Evolutionary conservation across 2,329 filamentous ascomycete species (phyloP).

Genomic region (Decorospora gaudefroyi): DNA sequence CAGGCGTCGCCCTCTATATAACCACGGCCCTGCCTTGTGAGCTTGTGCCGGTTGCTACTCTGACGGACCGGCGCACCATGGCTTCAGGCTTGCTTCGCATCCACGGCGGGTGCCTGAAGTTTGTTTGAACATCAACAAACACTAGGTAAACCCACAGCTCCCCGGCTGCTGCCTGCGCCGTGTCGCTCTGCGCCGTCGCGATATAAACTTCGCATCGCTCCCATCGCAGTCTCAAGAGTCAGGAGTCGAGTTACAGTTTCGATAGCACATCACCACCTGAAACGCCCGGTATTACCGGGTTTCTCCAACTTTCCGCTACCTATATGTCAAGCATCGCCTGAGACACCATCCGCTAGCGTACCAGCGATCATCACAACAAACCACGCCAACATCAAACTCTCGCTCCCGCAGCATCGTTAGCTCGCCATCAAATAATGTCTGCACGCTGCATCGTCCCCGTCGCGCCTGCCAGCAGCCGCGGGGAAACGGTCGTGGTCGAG

Average conservation of each 20-base stretch:
- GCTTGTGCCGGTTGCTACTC: neutral
- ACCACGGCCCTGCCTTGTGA: neutral
- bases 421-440: slow-evolving; percentile 9
- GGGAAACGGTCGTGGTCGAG: slow-evolving; percentile 64
- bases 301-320: slow-evolving; percentile 10
- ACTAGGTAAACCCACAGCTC: slow-evolving; percentile 6
- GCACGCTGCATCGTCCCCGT: slow-evolving; percentile 60
- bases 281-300: slow-evolving; percentile 21
- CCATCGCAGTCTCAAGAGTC: slow-evolving; percentile 6
- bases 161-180: slow-evolving; percentile 7
- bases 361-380: neutral
- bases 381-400: slow-evolving; percentile 2
- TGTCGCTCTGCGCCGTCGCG: neutral
- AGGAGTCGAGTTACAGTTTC: slow-evolving; percentile 12
- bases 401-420: slow-evolving; percentile 4
- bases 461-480: slow-evolving; percentile 58
- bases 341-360: slow-evolving; percentile 1
- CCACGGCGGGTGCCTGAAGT: slow-evolving; percentile 11
- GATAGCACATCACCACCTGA: slow-evolving; percentile 13
- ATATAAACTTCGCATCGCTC: slow-evolving; percentile 15
- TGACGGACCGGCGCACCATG: slow-evolving; percentile 1
- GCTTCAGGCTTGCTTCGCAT: neutral
- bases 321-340: neutral
- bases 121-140: slow-evolving; percentile 10
- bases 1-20: neutral